These are phyloP conservation scores for Talaromyces sp. DNA, from an alignment of 2,329 filamentous ascomycete genomes.

Conservation along the genomic window DNA sequence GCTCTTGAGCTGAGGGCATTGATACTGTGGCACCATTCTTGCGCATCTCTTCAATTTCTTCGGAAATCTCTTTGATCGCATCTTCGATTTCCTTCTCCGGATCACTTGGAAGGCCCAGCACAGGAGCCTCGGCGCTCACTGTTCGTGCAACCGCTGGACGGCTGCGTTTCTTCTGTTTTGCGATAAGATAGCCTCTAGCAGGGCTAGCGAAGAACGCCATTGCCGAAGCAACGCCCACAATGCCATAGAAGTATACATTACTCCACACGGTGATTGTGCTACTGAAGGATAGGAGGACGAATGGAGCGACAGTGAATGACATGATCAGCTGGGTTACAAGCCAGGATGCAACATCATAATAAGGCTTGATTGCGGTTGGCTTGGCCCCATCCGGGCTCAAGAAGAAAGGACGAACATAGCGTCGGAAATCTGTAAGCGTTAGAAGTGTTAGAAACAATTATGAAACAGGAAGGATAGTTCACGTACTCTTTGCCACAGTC, in stretches of 20 bases:
- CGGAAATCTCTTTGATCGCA: conserved; percentile 67
- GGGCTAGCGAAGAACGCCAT: conserved; percentile 77
- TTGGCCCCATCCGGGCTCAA: conserved; percentile 68
- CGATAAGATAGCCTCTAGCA: conserved; percentile 58
- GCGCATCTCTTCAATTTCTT: conserved; percentile 62
- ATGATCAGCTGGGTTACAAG: conserved; percentile 76
- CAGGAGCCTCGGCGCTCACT: conserved; percentile 46
- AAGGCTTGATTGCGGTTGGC: conserved; percentile 67
- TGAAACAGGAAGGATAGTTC: background rate
- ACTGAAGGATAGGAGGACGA: conserved; percentile 70
- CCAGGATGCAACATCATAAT: conserved; percentile 77
- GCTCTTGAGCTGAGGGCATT: conserved; percentile 46
- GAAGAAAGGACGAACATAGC: conserved; percentile 88
- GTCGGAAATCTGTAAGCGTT: conserved; percentile 66
- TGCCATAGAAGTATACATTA: conserved; percentile 81
- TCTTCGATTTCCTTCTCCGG: conserved; percentile 70
- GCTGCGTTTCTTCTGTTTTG: conserved; percentile 55
- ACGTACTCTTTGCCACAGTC: conserved; percentile 86
- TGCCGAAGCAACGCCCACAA: conserved; percentile 60
- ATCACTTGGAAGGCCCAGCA: conserved; percentile 75
- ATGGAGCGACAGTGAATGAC: conserved; percentile 76
- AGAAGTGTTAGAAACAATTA: conserved; percentile 17
- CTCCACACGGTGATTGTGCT: conserved; percentile 72
- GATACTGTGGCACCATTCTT: conserved; percentile 42
- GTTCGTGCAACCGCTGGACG: conserved; percentile 25